A percentile compares a stretch with the other conserved stretches of the same genome.
Conservation (phyloP, 2,329 filamentous ascomycete genomes). For the Fusarium torreyae region DNA sequence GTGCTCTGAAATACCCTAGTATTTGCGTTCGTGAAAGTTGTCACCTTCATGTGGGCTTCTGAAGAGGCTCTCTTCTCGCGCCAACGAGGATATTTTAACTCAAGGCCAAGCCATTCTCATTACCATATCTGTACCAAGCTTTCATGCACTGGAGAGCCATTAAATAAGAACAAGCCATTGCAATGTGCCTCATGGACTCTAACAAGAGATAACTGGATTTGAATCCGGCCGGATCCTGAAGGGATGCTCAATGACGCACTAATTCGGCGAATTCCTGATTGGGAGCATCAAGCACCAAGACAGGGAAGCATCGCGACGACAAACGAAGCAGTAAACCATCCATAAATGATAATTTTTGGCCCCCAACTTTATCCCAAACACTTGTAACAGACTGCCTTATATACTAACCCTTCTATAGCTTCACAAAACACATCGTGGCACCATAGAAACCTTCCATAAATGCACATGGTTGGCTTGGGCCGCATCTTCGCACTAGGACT, state of each 20-base stretch:
- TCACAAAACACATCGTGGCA: constrained; percentile 60
- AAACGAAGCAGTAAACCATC: constrained; percentile 62
- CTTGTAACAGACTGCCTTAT: constrained; percentile 60
- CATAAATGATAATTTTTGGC: constrained; percentile 12
- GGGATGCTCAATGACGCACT: constrained; percentile 9
- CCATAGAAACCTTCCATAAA: constrained; percentile 8
- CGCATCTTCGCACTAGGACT: constrained; percentile 72
- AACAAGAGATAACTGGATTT: neutral
- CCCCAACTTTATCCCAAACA: constrained; percentile 1
- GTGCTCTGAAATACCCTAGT: too few species aligned
- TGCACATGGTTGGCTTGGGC: constrained; percentile 11
- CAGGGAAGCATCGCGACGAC: constrained; percentile 69
- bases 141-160: too few species aligned
- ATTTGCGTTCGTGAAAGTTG: too few species aligned
- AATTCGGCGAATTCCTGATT: constrained; percentile 60
- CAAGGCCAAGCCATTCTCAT: too few species aligned
- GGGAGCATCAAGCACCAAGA: constrained; percentile 54
- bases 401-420: constrained; percentile 43
- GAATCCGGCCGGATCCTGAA: too few species aligned
- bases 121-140: too few species aligned
- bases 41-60: too few species aligned
- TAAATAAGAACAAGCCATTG: too few species aligned
- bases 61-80: too few species aligned
- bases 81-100: too few species aligned
- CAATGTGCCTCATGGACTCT: neutral